Conservation (phyloP, 306 rosid genomes). For the Castanea mollissima region DNA sequence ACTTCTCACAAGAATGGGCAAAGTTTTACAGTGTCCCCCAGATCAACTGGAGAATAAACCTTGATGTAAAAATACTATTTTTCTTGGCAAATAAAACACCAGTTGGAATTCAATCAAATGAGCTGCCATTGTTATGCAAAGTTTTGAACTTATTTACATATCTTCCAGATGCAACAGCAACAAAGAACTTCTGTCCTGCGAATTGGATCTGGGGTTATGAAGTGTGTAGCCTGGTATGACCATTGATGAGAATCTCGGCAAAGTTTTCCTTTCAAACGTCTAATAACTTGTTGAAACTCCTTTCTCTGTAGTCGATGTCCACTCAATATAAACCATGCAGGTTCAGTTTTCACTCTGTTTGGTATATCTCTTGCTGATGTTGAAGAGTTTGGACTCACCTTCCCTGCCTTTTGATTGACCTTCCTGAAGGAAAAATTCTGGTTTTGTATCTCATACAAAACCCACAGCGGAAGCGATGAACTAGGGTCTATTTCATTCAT, state of each 20-base stretch:
- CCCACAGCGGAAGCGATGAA: too few relatives aligned
- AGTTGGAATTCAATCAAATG: not conserved
- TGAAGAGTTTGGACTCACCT: conserved; percentile 21
- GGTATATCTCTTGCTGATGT: conserved; percentile 23
- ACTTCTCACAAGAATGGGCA: not conserved
- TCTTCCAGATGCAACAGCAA: conserved; percentile 98
- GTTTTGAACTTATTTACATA: conserved; percentile 15
- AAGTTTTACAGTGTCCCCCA: not conserved
- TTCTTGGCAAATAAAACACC: too few relatives aligned
- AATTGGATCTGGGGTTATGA: conserved; percentile 72
- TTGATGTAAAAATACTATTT: not conserved
- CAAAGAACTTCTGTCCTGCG: conserved; percentile 88
- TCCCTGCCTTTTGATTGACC: conserved; percentile 21
- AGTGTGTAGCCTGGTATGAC: conserved; percentile 98
- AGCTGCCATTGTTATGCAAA: not conserved
- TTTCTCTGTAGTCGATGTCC: conserved; percentile 75
- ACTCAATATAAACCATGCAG: conserved; percentile 63
- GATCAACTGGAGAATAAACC: not conserved
- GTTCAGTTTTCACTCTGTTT: conserved; percentile 38
- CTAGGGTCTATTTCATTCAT: too few relatives aligned
- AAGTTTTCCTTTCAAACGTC: conserved; percentile 68
- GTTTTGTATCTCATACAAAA: too few relatives aligned
- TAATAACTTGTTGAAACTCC: conserved; percentile 74
- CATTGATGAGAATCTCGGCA: conserved; percentile 90
- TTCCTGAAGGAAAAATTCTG: too few relatives aligned